Evolutionary conservation across 345 rosid genomes (phyloP), one percentile per base, ranked within the genome.

Genomic region (Linum lewisii): DNA sequence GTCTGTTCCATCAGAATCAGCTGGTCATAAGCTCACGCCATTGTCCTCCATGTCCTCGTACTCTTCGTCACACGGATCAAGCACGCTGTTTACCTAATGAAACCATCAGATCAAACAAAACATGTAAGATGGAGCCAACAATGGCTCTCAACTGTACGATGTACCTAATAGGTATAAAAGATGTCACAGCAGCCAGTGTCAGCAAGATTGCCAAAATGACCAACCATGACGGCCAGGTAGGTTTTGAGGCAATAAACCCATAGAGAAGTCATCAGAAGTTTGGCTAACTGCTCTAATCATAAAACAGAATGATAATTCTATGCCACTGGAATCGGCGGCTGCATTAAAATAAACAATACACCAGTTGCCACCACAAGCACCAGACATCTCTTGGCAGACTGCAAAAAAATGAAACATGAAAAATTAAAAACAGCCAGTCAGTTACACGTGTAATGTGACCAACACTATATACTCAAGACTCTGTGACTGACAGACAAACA

Each of bases 201-300:
- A 93, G 90, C 69, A 93, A 74, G 66, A 87, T 82, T 65, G 95
- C 87, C 59, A 74, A 60, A 44, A 93, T 90, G 54, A 93, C 94
- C 63, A 90, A 68, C 99, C 99, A 93, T 54, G 99, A 84, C 16
- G 99, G 97, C 97, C 99, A 90, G n/a, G 95, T 85, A 26, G 99
- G 99, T 75, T 87, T 90, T 61, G 92, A 78, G 57, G 95, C 87
- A 77, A 87, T 70, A 58, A 93, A 87, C 16, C 97, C 99, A 53
- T 93, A 93, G 97, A 87, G 66, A 93, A 81, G 71, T 93, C 99
- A 75, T 93, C 99, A 62, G 88, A 86, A 61, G 97, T 85, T 69
- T 81, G 90, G 29, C 90, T 95, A 64, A 97, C 95, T 24, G 94
- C 85, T 71, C 76, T 87, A 65, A 89, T 90, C 64, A 90, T 54